Evolutionary conservation across 148 eudicot species (phyloP).

Genomic region (Fagopyrum esculentum): DNA sequence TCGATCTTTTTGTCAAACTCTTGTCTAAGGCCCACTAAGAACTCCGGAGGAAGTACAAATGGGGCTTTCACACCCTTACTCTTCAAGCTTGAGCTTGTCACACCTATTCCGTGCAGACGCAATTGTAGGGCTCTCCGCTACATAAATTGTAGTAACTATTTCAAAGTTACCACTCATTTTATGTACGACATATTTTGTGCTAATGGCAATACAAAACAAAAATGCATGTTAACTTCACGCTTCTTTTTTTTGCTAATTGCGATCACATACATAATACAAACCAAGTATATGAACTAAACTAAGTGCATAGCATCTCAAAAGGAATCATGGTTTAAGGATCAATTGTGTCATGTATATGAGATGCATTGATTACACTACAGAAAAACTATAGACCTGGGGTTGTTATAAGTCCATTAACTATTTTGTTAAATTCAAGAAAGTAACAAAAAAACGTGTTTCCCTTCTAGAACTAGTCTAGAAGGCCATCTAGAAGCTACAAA

Average conservation of each 20-base stretch:
- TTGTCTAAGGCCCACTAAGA: too few relatives aligned
- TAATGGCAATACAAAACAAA: too few relatives aligned
- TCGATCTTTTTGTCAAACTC: too few relatives aligned
- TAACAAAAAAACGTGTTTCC: too few relatives aligned
- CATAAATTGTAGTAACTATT: not conserved
- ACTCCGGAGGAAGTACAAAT: too few relatives aligned
- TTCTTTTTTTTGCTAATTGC: not conserved
- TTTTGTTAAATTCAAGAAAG: not conserved
- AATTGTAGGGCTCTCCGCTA: constrained; percentile 83
- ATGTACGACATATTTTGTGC: not conserved
- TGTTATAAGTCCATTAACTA: not conserved
- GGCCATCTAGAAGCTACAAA: too few relatives aligned
- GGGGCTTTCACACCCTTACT: too few relatives aligned
- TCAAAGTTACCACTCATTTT: not conserved
- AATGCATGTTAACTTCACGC: not conserved
- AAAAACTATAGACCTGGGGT: not conserved
- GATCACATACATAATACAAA: not conserved
- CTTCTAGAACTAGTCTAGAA: too few relatives aligned
- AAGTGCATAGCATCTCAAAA: not conserved
- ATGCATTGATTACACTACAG: not conserved
- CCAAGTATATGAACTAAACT: not conserved
- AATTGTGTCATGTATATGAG: not conserved
- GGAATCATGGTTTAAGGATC: not conserved
- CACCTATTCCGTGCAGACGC: too few relatives aligned
- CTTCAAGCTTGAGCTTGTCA: too few relatives aligned